Evolutionary conservation across 2,329 filamentous ascomycete genomes (phyloP).

Genomic region (Zymoseptoria crescenta): DNA sequence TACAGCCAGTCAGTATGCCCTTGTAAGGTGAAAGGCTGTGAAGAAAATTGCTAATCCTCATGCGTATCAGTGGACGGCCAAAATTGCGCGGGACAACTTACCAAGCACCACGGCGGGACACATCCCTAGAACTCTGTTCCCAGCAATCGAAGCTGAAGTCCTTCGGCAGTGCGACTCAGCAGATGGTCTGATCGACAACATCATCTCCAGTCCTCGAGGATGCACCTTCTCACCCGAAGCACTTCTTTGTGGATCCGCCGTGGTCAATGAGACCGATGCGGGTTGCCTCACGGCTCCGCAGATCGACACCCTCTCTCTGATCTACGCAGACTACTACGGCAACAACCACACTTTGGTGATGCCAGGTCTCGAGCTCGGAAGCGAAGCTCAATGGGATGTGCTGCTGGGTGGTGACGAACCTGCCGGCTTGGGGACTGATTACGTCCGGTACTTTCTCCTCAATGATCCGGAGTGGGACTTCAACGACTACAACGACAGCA

Average conservation of each 20-base stretch:
- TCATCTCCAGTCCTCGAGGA: slow-evolving; percentile 40
- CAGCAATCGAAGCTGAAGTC: slow-evolving; percentile 38
- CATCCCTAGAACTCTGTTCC: slow-evolving; percentile 38
- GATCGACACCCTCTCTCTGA: slow-evolving; percentile 35
- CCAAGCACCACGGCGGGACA: slow-evolving; percentile 39
- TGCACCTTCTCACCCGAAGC: slow-evolving; percentile 41
- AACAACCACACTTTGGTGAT: slow-evolving; percentile 36
- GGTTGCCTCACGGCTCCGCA: slow-evolving; percentile 40
- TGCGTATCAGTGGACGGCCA: slow-evolving; percentile 32
- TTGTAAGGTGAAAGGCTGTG: not conserved
- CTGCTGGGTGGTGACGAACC: slow-evolving; percentile 33
- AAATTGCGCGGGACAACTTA: slow-evolving; percentile 43
- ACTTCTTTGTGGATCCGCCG: slow-evolving; percentile 32
- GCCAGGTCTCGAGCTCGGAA: slow-evolving; percentile 33
- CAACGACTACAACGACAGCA: slow-evolving; percentile 33
- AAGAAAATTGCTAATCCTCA: not conserved
- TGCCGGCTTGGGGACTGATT: slow-evolving; percentile 32
- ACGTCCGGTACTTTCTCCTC: slow-evolving; percentile 37
- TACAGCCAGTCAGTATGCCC: slow-evolving; percentile 29
- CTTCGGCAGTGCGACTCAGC: slow-evolving; percentile 44
- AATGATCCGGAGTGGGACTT: slow-evolving; percentile 33
- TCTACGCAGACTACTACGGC: slow-evolving; percentile 37
- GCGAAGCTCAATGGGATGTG: slow-evolving; percentile 31
- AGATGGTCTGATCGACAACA: slow-evolving; percentile 45
- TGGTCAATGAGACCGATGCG: slow-evolving; percentile 17